phyloP scores from a whole-genome alignment of 2,329 filamentous ascomycete species.

The Lasiodiplodia citricola region DNA sequence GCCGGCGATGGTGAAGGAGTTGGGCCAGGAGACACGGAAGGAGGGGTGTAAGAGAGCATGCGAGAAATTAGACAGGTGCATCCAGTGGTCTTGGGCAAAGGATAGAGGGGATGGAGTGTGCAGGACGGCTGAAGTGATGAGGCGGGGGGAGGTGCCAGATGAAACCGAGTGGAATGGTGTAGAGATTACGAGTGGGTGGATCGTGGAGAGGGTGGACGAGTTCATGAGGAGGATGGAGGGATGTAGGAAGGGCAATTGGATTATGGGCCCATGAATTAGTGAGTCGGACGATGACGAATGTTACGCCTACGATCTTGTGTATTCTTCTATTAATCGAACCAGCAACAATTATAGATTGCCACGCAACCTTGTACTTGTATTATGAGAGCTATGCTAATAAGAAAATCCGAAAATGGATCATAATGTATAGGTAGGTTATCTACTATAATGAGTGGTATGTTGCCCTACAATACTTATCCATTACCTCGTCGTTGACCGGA shows the following conservation, averaged over 20 bases:
- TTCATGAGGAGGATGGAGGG: conserved; percentile 36
- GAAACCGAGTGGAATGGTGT: background rate
- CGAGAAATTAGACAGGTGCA: conserved; percentile 38
- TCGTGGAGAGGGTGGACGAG: conserved; percentile 42
- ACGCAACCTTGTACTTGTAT: no score
- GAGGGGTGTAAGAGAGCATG: conserved; percentile 37
- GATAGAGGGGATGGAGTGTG: conserved; percentile 33
- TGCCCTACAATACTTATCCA: no score
- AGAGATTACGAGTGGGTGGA: conserved; percentile 41
- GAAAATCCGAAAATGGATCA: no score
- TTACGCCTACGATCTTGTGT: no score
- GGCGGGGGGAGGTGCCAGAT: conserved; percentile 37
- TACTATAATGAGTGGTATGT: no score
- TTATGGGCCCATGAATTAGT: conserved; percentile 13
- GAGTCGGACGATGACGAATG: background rate
- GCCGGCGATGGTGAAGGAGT: conserved; percentile 29
- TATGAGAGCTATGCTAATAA: no score
- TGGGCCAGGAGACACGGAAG: conserved; percentile 30
- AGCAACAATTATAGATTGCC: no score
- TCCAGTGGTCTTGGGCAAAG: conserved; percentile 43
- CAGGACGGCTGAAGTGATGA: conserved; percentile 36
- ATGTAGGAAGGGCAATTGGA: conserved; percentile 41
- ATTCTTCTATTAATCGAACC: no score
- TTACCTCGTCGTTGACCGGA: no score
- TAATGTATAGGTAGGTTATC: no score